Percentiles rank a stretch among this genome's conserved stretches.
Conservation (phyloP, 768 basidiomycete species). For the Amyloporia xantha region DNA sequence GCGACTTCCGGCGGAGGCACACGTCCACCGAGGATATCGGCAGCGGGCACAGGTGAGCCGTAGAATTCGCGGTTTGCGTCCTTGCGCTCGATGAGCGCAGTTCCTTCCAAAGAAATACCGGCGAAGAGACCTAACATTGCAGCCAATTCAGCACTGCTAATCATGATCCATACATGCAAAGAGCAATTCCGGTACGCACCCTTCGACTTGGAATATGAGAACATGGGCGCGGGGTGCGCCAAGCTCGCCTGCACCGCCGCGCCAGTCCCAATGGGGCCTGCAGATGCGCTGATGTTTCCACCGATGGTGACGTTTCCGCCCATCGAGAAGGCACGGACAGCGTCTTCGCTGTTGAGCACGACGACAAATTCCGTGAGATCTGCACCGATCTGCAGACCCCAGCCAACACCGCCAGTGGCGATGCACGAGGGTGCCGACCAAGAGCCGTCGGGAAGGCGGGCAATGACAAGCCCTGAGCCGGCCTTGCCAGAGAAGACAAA, state of each 20-base stretch:
- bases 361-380: constrained; percentile 95
- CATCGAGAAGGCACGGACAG: constrained; percentile 89
- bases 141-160: background rate
- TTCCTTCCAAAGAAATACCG: constrained; percentile 91
- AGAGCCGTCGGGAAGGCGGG: constrained; percentile 88
- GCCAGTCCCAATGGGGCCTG: constrained; percentile 92
- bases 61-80: constrained; percentile 97
- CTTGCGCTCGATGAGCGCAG: constrained; percentile 88
- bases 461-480: constrained; percentile 88
- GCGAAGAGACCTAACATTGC: constrained; percentile 77
- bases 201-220: constrained; percentile 93
- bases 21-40: constrained; percentile 86
- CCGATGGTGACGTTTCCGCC: constrained; percentile 97
- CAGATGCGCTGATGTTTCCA: constrained; percentile 77
- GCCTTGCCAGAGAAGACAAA: constrained; percentile 95
- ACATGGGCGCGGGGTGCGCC: constrained; percentile 95
- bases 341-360: constrained; percentile 94
- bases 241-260: constrained; percentile 82
- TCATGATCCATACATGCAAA: background rate
- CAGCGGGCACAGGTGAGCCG: constrained; percentile 81
- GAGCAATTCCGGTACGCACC: constrained; percentile 39
- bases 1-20: constrained; percentile 98
- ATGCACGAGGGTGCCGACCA: constrained; percentile 98
- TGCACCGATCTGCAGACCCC: constrained; percentile 94
- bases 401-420: constrained; percentile 89